phyloP scores from a whole-genome alignment of 2,329 filamentous ascomycete genomes.

The Albophoma yamanashiensis region DNA sequence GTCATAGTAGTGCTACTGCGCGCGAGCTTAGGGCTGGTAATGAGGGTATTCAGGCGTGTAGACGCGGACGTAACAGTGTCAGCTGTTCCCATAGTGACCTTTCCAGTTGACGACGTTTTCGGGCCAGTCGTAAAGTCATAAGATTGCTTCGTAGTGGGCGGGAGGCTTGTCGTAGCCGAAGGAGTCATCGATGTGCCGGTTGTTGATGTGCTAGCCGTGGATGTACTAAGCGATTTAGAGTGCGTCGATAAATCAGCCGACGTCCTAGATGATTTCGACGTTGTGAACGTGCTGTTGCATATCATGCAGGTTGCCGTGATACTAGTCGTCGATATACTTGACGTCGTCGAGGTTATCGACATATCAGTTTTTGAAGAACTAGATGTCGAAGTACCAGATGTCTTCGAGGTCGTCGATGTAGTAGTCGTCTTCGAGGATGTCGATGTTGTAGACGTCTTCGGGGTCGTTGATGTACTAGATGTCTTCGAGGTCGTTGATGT shows the following conservation, averaged over 20 bases:
- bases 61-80: too few species aligned
- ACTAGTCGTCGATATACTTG: neutral
- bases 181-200: too few species aligned
- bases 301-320: neutral
- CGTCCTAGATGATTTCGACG: neutral
- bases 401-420: neutral
- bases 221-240: too few species aligned
- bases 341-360: neutral
- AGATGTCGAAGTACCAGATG: neutral
- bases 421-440: neutral
- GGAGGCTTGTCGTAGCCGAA: too few species aligned
- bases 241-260: neutral
- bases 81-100: too few species aligned
- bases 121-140: too few species aligned
- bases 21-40: too few species aligned
- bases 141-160: too few species aligned
- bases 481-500: neutral
- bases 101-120: too few species aligned
- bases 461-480: neutral
- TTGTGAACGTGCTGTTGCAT: neutral
- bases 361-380: neutral
- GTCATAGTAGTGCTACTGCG: too few species aligned
- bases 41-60: too few species aligned
- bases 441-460: neutral
- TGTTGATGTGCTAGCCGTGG: too few species aligned